A percentile compares a stretch with the other conserved stretches of the same genome.
Conservation (phyloP, 768 basidiomycete species). For the Polyporus arcularius region DNA sequence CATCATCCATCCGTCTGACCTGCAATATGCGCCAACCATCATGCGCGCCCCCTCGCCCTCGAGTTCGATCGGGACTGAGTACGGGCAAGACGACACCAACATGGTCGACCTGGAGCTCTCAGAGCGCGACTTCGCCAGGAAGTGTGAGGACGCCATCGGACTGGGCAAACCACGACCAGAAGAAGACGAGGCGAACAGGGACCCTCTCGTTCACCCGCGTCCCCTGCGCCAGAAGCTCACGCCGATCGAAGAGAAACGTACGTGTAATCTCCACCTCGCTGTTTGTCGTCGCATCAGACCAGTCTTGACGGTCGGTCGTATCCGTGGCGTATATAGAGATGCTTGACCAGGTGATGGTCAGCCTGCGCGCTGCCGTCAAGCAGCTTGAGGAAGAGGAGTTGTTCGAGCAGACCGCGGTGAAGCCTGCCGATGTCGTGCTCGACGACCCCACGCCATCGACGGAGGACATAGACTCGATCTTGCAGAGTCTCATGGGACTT, state of each 20-base stretch:
- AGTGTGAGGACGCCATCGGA: slow-evolving; percentile 35
- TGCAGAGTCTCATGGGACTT: slow-evolving; percentile 41
- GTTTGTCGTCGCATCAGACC: neutral
- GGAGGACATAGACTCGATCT: slow-evolving; percentile 40
- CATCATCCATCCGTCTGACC: slow-evolving; percentile 26
- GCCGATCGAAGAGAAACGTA: slow-evolving; percentile 42
- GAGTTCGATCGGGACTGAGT: slow-evolving; percentile 49
- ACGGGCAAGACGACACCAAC: slow-evolving; percentile 46
- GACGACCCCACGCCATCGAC: slow-evolving; percentile 38
- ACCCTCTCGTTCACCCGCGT: slow-evolving; percentile 37
- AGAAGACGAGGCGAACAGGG: slow-evolving; percentile 35
- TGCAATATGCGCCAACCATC: slow-evolving; percentile 45
- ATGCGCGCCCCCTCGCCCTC: slow-evolving; percentile 49
- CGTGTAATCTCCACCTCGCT: neutral
- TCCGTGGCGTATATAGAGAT: slow-evolving; percentile 29
- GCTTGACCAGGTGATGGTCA: slow-evolving; percentile 39
- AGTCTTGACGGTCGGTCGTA: slow-evolving; percentile 2
- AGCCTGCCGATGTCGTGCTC: slow-evolving; percentile 35
- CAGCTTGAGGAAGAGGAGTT: slow-evolving; percentile 46
- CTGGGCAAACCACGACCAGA: slow-evolving; percentile 38
- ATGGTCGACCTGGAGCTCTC: slow-evolving; percentile 41
- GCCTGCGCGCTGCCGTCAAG: slow-evolving; percentile 38
- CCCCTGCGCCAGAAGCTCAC: slow-evolving; percentile 24
- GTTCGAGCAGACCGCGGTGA: slow-evolving; percentile 41
- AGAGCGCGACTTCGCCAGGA: slow-evolving; percentile 39